A percentile compares a stretch with the other conserved stretches of the same genome.
Conservation (phyloP, 345 rosid species). For the Stellera chamaejasme region DNA sequence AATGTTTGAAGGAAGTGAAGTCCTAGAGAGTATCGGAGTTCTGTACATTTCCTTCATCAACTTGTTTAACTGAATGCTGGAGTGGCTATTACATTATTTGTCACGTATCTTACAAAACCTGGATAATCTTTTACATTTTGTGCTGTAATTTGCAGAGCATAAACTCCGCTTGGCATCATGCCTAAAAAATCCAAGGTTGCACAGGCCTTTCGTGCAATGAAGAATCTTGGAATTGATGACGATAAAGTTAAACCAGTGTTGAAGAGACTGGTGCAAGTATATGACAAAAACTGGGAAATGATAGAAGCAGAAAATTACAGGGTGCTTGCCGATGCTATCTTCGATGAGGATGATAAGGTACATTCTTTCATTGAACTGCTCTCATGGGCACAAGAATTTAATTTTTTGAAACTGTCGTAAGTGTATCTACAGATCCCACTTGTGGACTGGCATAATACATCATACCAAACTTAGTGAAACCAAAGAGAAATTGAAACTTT, state of each 20-base stretch:
- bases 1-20: background rate
- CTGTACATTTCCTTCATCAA: background rate
- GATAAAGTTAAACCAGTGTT: conserved; percentile 57
- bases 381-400: background rate
- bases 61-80: background rate
- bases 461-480: no score
- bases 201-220: conserved; percentile 67
- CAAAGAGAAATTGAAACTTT: no score
- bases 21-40: background rate
- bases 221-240: conserved; percentile 45
- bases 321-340: conserved; percentile 83
- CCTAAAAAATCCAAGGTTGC: conserved; percentile 40
- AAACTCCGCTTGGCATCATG: conserved; percentile 23
- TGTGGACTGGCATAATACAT: no score
- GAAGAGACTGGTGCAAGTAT: conserved; percentile 54
- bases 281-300: conserved; percentile 77
- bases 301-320: conserved; percentile 83
- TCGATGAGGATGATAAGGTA: conserved; percentile 71
- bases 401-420: no score
- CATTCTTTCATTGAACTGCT: conserved; percentile 1
- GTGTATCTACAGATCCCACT: no score
- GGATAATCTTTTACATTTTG: conserved; percentile 1
- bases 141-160: conserved; percentile 1
- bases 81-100: background rate
- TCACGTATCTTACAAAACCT: background rate